Evolutionary conservation across 1,139 yeast genomes (phyloP).

Genomic region (Hanseniaspora gamundiae): DNA sequence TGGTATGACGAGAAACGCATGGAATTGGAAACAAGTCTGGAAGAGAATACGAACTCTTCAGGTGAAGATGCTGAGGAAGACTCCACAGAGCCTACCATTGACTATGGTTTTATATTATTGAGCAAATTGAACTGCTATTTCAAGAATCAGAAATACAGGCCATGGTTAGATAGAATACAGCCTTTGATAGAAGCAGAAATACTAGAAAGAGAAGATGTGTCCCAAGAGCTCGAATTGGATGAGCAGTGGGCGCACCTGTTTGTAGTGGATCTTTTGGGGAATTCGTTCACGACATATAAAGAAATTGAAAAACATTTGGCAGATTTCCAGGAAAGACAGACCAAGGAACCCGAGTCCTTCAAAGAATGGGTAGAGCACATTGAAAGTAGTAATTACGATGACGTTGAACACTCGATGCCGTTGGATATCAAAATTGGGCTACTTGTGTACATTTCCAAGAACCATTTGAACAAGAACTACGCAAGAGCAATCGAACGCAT

Average conservation of each 20-base stretch:
- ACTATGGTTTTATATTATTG: neutral
- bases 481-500: neutral
- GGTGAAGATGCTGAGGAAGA: neutral
- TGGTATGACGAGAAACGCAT: neutral
- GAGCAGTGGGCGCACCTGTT: conserved; percentile 15
- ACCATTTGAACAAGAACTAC: neutral
- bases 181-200: neutral
- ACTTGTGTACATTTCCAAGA: neutral
- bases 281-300: neutral
- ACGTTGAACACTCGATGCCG: neutral
- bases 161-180: neutral
- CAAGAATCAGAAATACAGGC: neutral
- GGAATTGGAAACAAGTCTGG: neutral
- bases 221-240: conserved; percentile 12
- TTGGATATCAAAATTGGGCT: neutral
- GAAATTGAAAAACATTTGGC: neutral
- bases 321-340: neutral
- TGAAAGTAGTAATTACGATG: neutral
- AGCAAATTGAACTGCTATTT: neutral
- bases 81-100: neutral
- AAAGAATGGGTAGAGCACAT: neutral
- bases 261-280: neutral
- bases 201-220: neutral
- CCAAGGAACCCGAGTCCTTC: neutral
- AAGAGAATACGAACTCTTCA: neutral